Evolutionary conservation across 2,329 filamentous ascomycete genomes (phyloP), one percentile per base, ranked within the genome.

Genomic region (Alternaria sp.): DNA sequence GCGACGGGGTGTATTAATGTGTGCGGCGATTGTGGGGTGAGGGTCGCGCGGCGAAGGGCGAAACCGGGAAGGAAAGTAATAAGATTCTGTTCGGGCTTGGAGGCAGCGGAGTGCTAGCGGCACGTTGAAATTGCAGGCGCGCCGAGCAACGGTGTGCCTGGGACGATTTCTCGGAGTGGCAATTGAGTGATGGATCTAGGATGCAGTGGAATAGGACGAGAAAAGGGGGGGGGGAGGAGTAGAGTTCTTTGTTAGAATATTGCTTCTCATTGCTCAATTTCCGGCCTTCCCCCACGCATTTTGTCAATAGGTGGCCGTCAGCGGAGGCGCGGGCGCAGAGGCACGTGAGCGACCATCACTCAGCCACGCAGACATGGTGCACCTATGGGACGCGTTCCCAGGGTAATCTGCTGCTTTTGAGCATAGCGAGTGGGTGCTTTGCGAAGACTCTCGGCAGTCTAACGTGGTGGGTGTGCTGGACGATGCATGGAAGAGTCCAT

Each of bases 1-100:
- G 63, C 54, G 58, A 52, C 59, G 7, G 56, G 53, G 54, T 52
- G 68, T 70, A 70, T 72, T 72, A 72, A 72, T 68, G 63, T 67
- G 63, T 63, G 60, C 57, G 57, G 62, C 54, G 63, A 42, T 58
- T 53, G 70, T 70, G 70, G 70, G 72, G 72, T 66, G 65, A 64
- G 24, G 65, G 68, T 63, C 62, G 67, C 63, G 65, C 61, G 67
- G 70, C 56, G 46, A 58, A 65, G 63, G 66, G 67, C 68, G 68
- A 73, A 73, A 51, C 58, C 54, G 58, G 54, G 39, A 42, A 41
- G 45, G 36, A 46, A 59, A 39, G 56, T 56, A 59, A 67, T 68
- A 50, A 60, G 64, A 71, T 67, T 59, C 56, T 59, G 63, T 46
- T 33, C 23, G 24, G 21, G 37, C 29, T 45, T 60, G 51, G 51